These are phyloP conservation scores for Plenodomus tracheiphilus DNA, from an alignment of 2,329 filamentous ascomycete species.

Conservation along the genomic window DNA sequence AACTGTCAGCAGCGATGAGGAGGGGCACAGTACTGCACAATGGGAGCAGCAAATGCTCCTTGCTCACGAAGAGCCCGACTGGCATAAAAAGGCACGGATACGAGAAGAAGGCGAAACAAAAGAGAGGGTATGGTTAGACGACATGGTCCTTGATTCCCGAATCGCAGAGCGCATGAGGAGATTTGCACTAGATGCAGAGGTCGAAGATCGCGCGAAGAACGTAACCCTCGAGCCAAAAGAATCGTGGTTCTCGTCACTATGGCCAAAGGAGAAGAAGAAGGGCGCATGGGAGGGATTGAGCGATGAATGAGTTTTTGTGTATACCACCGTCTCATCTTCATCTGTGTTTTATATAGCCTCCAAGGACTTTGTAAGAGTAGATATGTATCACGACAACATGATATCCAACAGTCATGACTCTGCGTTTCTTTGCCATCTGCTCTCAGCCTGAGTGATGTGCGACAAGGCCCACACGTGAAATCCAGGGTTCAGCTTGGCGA, in stretches of 20 bases:
- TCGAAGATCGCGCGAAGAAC: conserved; percentile 65
- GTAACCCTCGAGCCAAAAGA: conserved; percentile 18
- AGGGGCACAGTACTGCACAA: conserved; percentile 35
- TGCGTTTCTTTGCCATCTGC: neutral
- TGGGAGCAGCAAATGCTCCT: conserved; percentile 70
- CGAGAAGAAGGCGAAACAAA: conserved; percentile 54
- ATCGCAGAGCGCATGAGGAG: conserved; percentile 78
- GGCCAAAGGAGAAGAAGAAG: conserved; percentile 40
- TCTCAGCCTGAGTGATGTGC: neutral
- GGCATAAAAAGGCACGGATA: conserved; percentile 76
- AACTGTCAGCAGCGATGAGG: conserved; percentile 32
- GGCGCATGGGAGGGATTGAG: conserved; percentile 36
- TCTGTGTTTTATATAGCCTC: conserved; percentile 20
- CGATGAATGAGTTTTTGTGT: conserved; percentile 26
- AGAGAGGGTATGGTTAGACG: conserved; percentile 71
- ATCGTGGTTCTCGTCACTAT: conserved; percentile 35
- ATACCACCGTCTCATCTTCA: conserved; percentile 25
- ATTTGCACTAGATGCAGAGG: conserved; percentile 70
- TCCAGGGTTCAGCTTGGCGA: conserved; percentile 11
- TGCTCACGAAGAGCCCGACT: conserved; percentile 73
- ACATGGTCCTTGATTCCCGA: conserved; percentile 74
- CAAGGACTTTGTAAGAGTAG: conserved; percentile 30
- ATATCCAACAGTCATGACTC: neutral
- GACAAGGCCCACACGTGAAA: neutral
- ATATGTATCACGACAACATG: conserved; percentile 29